These are phyloP conservation scores for Leccinum longicurvipes DNA, from an alignment of 768 basidiomycete genomes.

Conservation along the genomic window DNA sequence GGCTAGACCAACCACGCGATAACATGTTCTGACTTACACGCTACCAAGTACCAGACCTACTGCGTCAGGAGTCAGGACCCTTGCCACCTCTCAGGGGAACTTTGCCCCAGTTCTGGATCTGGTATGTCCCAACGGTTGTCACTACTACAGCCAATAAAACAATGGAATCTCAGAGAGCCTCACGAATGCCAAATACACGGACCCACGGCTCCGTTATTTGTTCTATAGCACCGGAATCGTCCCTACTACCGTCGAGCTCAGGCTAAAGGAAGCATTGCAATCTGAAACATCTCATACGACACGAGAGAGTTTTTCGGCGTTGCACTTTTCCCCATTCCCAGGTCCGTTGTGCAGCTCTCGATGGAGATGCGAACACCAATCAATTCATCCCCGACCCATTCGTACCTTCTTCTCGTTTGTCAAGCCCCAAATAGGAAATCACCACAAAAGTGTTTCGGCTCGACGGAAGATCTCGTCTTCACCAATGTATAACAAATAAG, in stretches of 20 bases:
- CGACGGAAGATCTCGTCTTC: not conserved
- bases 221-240: not conserved
- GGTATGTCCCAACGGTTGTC: too few species aligned
- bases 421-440: not conserved
- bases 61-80: too few species aligned
- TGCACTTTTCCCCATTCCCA: not conserved
- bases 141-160: too few species aligned
- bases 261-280: not conserved
- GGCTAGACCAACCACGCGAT: not conserved
- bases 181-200: not conserved
- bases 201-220: not conserved
- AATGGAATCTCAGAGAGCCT: too few species aligned
- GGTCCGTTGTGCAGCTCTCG: not conserved
- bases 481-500: not conserved
- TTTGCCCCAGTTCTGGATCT: not conserved
- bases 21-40: not conserved
- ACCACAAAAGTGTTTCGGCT: slow-evolving; percentile 2
- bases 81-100: not conserved
- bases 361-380: not conserved
- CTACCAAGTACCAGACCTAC: not conserved
- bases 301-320: not conserved
- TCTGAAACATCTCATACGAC: not conserved
- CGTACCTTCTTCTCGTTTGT: not conserved
- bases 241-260: not conserved
- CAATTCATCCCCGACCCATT: not conserved